These are phyloP conservation scores for Salix purpurea DNA, from an alignment of 345 rosid genomes.

Conservation along the genomic window DNA sequence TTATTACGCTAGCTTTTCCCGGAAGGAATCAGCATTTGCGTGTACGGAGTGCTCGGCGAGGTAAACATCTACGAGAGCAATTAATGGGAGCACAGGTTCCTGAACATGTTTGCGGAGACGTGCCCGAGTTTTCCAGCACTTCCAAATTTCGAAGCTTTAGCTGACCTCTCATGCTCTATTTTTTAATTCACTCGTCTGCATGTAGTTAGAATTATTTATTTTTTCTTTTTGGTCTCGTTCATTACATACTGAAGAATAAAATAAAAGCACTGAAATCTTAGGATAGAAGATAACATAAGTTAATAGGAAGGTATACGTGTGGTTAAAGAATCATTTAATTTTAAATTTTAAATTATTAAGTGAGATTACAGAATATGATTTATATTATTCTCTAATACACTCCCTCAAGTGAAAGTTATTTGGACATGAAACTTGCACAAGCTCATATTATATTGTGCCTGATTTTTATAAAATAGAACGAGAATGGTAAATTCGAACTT, in stretches of 20 bases:
- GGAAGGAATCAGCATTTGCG: too few species aligned
- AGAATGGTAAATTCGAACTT: too few species aligned
- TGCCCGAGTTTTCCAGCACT: background rate
- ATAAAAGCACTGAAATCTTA: background rate
- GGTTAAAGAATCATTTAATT: too few species aligned
- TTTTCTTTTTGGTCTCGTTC: background rate
- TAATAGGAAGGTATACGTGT: background rate
- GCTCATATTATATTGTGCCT: too few species aligned
- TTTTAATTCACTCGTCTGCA: background rate
- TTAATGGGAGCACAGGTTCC: background rate
- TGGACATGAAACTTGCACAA: too few species aligned
- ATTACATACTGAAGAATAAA: too few species aligned
- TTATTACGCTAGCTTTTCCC: background rate
- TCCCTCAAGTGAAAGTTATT: too few species aligned
- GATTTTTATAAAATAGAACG: too few species aligned
- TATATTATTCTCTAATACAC: too few species aligned
- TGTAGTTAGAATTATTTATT: background rate
- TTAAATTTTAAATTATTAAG: rapidly evolving
- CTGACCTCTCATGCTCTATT: background rate
- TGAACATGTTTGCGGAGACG: background rate
- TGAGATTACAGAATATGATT: too few species aligned
- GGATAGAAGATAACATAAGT: constrained; percentile 3
- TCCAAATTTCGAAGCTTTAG: background rate
- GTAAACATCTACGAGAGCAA: background rate
- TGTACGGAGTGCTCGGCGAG: background rate